These are phyloP conservation scores for Ettlia oleoabundans DNA, from an alignment of 139 green algal genomes.

Conservation along the genomic window DNA sequence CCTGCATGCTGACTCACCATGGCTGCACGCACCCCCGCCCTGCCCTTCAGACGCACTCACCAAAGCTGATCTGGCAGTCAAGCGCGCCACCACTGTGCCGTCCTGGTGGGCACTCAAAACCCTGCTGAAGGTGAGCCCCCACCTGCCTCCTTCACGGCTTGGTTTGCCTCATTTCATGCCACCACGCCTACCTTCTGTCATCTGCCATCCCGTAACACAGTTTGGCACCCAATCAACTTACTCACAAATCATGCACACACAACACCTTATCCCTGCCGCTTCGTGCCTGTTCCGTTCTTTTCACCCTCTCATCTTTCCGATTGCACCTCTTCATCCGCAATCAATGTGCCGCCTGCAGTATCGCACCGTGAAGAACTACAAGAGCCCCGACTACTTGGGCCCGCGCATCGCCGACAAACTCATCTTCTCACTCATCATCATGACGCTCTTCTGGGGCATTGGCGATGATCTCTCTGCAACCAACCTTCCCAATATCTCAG, in stretches of 20 bases:
- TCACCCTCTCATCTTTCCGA: neutral
- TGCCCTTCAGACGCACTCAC: neutral
- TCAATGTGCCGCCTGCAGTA: slow-evolving; percentile 51
- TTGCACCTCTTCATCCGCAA: neutral
- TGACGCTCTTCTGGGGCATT: slow-evolving; percentile 8
- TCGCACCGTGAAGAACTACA: slow-evolving; percentile 70
- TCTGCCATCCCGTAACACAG: too few species aligned
- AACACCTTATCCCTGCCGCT: too few species aligned
- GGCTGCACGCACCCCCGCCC: neutral
- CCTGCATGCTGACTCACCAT: neutral
- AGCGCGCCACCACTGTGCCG: slow-evolving; percentile 68
- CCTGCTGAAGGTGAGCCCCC: slow-evolving; percentile 45
- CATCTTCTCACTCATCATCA: slow-evolving; percentile 12
- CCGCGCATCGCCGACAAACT: slow-evolving; percentile 78
- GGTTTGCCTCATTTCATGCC: neutral
- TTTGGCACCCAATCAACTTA: too few species aligned
- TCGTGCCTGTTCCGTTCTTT: too few species aligned
- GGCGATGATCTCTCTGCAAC: slow-evolving; percentile 8
- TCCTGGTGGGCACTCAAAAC: slow-evolving; percentile 70
- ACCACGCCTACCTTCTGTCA: too few species aligned
- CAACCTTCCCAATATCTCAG: slow-evolving; percentile 73
- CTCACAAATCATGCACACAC: too few species aligned
- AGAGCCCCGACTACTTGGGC: slow-evolving; percentile 55
- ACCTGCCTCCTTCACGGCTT: neutral
- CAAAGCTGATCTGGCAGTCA: slow-evolving; percentile 58